Evolutionary conservation across 176 grass and related monocot genomes (phyloP).

Genomic region (Phyllostachys edulis): DNA sequence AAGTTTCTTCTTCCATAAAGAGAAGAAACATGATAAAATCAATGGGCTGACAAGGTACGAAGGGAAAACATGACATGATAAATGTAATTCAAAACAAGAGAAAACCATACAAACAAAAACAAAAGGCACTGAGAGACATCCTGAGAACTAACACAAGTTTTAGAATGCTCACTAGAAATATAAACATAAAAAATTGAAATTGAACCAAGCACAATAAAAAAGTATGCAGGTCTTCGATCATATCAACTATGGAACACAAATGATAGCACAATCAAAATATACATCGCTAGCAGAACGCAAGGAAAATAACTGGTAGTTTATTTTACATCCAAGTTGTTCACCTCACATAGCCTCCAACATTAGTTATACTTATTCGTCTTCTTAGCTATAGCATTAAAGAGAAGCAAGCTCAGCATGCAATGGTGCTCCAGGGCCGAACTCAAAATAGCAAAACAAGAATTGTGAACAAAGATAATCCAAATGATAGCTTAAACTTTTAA

Average conservation of each 20-base stretch:
- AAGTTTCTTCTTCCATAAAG: not conserved
- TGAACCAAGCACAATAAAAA: not conserved
- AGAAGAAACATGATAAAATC: slow-evolving; percentile 6
- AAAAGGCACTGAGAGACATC: not conserved
- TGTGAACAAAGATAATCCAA: not conserved
- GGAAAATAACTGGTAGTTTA: not conserved
- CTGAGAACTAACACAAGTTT: not conserved
- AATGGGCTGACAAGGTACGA: not conserved
- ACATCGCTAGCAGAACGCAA: not conserved
- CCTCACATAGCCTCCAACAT: not conserved
- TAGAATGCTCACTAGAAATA: not conserved
- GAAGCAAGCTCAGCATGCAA: not conserved
- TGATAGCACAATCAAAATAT: not conserved
- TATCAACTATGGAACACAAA: not conserved
- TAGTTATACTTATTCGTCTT: not conserved
- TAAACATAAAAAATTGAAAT: slow-evolving; percentile 6
- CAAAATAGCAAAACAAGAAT: not conserved
- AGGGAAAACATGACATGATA: not conserved
- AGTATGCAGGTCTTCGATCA: not conserved
- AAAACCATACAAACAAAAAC: not conserved
- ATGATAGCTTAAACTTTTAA: not conserved
- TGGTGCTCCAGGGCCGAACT: not conserved
- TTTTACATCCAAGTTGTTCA: not conserved
- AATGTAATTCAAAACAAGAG: not conserved
- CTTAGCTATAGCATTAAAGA: not conserved